These are phyloP conservation scores for Schizochytrium sp. DNA, from an alignment of 108 stramenopile species.

Conservation along the genomic window DNA sequence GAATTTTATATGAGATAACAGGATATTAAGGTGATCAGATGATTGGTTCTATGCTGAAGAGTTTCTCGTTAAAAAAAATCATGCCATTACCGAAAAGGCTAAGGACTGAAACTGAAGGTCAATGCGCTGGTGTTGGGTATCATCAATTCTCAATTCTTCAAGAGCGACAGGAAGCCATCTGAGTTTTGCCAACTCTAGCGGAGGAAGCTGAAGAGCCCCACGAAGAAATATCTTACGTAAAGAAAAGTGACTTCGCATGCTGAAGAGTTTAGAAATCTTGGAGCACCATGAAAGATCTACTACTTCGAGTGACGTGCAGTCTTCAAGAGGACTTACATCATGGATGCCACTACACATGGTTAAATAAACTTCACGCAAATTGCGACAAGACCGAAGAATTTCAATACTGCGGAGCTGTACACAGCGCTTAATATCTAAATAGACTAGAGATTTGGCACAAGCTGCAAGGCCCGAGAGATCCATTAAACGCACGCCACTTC, in stretches of 20 bases:
- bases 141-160: slow-evolving; percentile 8
- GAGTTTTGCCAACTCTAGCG: not conserved
- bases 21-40: not conserved
- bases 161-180: slow-evolving; percentile 11
- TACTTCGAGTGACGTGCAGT: not conserved
- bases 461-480: slow-evolving; percentile 18
- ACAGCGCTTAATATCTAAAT: slow-evolving; percentile 1
- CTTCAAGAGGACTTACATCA: not conserved
- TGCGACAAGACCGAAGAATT: not conserved
- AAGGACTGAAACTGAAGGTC: not conserved
- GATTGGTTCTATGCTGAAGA: not conserved
- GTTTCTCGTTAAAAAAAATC: not conserved
- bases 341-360: not conserved
- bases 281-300: slow-evolving; percentile 15
- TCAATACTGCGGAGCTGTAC: slow-evolving; percentile 25
- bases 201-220: not conserved
- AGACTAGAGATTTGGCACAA: not conserved
- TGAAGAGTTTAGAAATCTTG: slow-evolving; percentile 5
- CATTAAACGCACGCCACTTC: not conserved
- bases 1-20: not conserved
- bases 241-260: not conserved
- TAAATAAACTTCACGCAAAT: not conserved
- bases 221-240: not conserved
- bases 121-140: not conserved
- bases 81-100: not conserved